Evolutionary conservation across 2,329 filamentous ascomycete genomes (phyloP), one percentile per base, ranked within the genome.

Genomic region (Fusarium buxicola): DNA sequence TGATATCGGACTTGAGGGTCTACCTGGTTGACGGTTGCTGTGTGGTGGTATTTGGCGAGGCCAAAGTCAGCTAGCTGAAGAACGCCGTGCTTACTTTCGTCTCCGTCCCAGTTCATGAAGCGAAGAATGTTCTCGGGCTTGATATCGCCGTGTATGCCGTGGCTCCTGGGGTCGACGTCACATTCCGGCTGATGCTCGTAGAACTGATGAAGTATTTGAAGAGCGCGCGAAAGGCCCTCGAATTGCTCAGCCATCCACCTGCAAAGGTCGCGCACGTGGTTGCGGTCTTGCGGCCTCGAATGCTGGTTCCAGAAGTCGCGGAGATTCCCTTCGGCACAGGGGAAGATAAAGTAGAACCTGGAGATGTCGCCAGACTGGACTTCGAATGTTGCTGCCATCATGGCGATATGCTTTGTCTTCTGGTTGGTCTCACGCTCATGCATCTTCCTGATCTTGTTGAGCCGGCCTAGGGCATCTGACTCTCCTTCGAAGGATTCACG

Each of bases 11-110:
- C 34, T 9, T 24, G 9, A 3, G 54, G 48, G 8, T 30, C 32
- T 6, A 57, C 47, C 9, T 45, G 40, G 27, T 57, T 57, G 7
- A 46, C 47, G 2, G 47, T 46, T 6, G 16, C 34, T 11, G 47
- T 46, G 21, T 53, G 47, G 27, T 53, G 54, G 28, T 57, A 57
- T 24, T 47, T 50, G 9, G 54, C 13, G 4, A 46, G 7, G 8
- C 54, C 54, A 36, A 57, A 52, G 28, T 57, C 54, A 16, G 54
- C 54, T 6, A 57, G 48, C 32, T 57, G 47, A 8, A 57, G 46
- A 13, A 57, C 38, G 8, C 54, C 54, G 12, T 40, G 15, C 10
- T 39, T 21, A 2, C 50, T 21, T 8, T 25, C 11, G 9, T 30
- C 24, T 11, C 34, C 40, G 21, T 40, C 25, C 54, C 54, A 56